Conservation (phyloP, 495 filamentous ascomycete genomes). For the Penicillium turbatum region DNA sequence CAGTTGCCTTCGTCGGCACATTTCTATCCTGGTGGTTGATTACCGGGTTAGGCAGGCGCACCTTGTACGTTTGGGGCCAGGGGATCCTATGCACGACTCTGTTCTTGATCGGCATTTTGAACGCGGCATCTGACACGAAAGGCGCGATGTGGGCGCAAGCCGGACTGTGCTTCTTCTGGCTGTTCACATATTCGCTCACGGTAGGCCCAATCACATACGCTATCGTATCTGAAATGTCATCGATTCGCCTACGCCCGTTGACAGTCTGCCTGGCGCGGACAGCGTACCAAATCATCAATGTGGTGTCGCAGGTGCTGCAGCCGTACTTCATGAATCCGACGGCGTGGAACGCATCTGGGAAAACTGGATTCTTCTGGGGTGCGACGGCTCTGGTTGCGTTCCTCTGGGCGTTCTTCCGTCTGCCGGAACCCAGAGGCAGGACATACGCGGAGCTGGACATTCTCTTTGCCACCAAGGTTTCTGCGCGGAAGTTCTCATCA, state of each 20-base stretch:
- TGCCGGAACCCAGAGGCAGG: conserved; percentile 61
- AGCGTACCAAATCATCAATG: conserved; percentile 61
- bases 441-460: conserved; percentile 67
- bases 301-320: conserved; percentile 59
- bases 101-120: conserved; percentile 62
- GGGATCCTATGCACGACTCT: conserved; percentile 53
- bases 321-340: conserved; percentile 66
- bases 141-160: conserved; percentile 36
- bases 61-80: conserved; percentile 64
- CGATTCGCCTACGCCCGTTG: conserved; percentile 61
- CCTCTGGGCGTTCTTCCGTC: conserved; percentile 62
- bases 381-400: conserved; percentile 59
- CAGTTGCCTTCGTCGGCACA: conserved; percentile 57
- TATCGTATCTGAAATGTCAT: conserved; percentile 66
- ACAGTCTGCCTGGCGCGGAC: conserved; percentile 60
- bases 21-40: conserved; percentile 51
- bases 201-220: conserved; percentile 71
- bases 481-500: conserved; percentile 57
- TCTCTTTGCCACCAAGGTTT: conserved; percentile 55
- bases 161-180: conserved; percentile 61
- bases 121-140: conserved; percentile 45
- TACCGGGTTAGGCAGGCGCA: conserved; percentile 53
- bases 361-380: conserved; percentile 67
- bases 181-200: conserved; percentile 62
- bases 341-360: conserved; percentile 62